phyloP scores from a whole-genome alignment of 768 basidiomycete genomes.

The Mycena indigotica region DNA sequence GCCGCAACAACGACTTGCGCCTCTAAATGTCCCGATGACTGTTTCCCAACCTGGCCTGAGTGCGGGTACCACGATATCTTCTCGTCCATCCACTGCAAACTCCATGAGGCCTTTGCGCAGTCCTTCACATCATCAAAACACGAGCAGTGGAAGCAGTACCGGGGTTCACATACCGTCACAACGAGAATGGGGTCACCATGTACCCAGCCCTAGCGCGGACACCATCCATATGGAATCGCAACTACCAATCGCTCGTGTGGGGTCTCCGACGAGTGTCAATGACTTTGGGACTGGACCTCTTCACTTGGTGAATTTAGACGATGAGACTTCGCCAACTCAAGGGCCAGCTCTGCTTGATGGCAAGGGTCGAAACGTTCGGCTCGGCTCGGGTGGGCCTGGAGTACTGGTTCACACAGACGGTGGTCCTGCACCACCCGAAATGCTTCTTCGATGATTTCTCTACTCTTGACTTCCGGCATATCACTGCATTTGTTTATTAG shows the following conservation, averaged over 20 bases:
- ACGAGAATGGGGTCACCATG: constrained; percentile 21
- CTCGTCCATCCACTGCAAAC: constrained; percentile 47
- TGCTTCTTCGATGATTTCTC: background rate
- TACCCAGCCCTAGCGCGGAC: constrained; percentile 20
- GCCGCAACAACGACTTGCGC: constrained; percentile 31
- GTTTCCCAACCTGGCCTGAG: constrained; percentile 29
- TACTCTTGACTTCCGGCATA: background rate
- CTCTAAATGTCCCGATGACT: constrained; percentile 29
- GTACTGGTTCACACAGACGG: constrained; percentile 19
- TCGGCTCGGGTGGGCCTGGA: constrained; percentile 12
- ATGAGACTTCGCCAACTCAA: constrained; percentile 2
- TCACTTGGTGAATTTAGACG: constrained; percentile 40
- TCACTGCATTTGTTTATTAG: background rate
- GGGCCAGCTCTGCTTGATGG: constrained; percentile 9
- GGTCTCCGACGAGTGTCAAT: constrained; percentile 44
- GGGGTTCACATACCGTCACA: constrained; percentile 10
- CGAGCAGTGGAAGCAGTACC: constrained; percentile 22
- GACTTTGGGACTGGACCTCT: constrained; percentile 33
- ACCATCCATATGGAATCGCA: constrained; percentile 9
- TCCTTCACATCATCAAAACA: constrained; percentile 17
- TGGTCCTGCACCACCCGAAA: constrained; percentile 6
- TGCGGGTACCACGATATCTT: constrained; percentile 24
- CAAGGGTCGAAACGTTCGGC: constrained; percentile 14
- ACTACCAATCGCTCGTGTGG: constrained; percentile 31
- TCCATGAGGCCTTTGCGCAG: constrained; percentile 40